These are phyloP conservation scores for Podila epicladia DNA, from an alignment of 192 early-diverging fungal species.

Conservation along the genomic window DNA sequence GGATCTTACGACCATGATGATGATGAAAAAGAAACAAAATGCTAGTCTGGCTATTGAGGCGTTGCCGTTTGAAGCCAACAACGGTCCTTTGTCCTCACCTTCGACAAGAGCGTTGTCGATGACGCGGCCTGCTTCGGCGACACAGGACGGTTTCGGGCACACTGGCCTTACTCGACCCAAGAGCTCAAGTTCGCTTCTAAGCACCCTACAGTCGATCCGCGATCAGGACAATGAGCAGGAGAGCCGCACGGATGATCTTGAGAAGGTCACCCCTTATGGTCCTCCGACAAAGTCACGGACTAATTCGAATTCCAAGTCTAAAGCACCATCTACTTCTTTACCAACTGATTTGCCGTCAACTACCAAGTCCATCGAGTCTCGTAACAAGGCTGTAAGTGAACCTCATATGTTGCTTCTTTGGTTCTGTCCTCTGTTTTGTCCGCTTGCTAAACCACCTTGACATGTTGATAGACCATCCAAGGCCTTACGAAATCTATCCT, in stretches of 20 bases:
- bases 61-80: background rate
- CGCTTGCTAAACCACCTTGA: background rate
- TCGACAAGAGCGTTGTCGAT: background rate
- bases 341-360: background rate
- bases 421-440: background rate
- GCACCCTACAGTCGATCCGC: no score
- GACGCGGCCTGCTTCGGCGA: background rate
- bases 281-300: background rate
- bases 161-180: no score
- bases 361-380: constrained; percentile 31
- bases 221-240: no score
- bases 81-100: background rate
- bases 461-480: constrained; percentile 21
- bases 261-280: no score
- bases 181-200: no score
- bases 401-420: background rate
- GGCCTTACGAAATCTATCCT: constrained; percentile 11
- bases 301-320: background rate
- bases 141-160: no score
- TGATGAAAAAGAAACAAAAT: constrained; percentile 12
- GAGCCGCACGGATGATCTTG: no score
- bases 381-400: constrained; percentile 31
- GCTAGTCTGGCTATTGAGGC: background rate
- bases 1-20: constrained; percentile 23
- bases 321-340: background rate